Percentiles rank a stretch among this genome's conserved stretches.
Evolutionary conservation across 2,329 filamentous ascomycete species (phyloP).

Genomic region (Colletotrichum sp.): DNA sequence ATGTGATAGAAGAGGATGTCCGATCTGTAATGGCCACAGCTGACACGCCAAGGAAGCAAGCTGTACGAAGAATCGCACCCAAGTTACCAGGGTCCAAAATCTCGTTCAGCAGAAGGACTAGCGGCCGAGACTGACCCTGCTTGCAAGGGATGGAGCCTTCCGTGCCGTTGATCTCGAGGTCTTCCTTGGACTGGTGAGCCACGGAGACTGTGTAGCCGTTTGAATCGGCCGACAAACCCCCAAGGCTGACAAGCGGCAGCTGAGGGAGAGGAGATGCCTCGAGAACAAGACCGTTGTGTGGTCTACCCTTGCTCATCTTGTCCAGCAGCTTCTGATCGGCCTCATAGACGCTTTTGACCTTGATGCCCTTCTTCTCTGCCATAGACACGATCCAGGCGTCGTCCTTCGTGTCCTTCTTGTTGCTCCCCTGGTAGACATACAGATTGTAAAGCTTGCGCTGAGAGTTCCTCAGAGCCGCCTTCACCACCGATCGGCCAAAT

Average conservation of each 20-base stretch:
- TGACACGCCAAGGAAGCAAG: constrained; percentile 88
- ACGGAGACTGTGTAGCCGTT: constrained; percentile 64
- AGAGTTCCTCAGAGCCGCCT: constrained; percentile 72
- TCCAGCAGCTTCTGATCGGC: constrained; percentile 74
- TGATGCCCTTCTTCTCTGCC: constrained; percentile 54
- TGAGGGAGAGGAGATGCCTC: constrained; percentile 86
- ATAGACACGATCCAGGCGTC: constrained; percentile 49
- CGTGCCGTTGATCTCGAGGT: constrained; percentile 74
- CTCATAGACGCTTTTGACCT: constrained; percentile 62
- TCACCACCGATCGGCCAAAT: constrained; percentile 82
- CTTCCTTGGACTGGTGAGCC: constrained; percentile 75
- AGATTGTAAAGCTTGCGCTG: constrained; percentile 82
- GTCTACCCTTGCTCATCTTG: constrained; percentile 80
- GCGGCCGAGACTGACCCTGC: constrained; percentile 61
- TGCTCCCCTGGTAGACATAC: constrained; percentile 72
- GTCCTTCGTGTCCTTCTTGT: constrained; percentile 53
- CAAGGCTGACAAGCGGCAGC: constrained; percentile 67
- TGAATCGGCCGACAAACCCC: constrained; percentile 46
- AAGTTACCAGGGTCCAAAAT: constrained; percentile 89
- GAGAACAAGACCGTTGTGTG: constrained; percentile 89
- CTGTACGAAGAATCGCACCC: constrained; percentile 86
- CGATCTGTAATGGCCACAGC: constrained; percentile 79
- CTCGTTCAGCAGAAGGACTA: constrained; percentile 77
- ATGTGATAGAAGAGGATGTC: constrained; percentile 75
- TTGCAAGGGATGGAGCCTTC: constrained; percentile 50